Conservation (phyloP, 2,329 filamentous ascomycete genomes). For the Ceratocystis harringtonii region DNA sequence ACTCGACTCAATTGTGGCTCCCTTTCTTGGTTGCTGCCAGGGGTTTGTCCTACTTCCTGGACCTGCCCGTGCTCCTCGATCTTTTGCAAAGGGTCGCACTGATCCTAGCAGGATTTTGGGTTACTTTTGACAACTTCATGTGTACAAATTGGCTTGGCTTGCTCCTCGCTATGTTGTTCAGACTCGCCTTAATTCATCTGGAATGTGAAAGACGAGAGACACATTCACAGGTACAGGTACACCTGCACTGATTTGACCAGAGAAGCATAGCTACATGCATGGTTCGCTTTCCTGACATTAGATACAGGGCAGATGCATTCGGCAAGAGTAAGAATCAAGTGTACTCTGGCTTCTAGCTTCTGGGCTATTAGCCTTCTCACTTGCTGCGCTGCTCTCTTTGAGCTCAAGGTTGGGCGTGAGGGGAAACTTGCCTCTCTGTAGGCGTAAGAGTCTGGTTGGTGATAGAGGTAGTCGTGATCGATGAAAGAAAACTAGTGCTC, state of each 20-base stretch:
- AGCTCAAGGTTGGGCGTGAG: neutral
- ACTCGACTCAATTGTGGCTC: too few relatives aligned
- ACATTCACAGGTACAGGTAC: neutral
- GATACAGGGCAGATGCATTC: too few relatives aligned
- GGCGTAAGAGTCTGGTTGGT: too few relatives aligned
- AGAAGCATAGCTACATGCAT: neutral
- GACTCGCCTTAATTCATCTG: too few relatives aligned
- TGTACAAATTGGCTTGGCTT: neutral
- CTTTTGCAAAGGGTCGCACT: neutral
- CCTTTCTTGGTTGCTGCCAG: neutral
- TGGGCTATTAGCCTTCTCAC: too few relatives aligned
- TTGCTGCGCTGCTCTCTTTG: too few relatives aligned
- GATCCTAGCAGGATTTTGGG: neutral
- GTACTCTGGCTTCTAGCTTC: too few relatives aligned
- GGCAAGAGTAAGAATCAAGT: too few relatives aligned
- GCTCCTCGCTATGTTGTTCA: neutral
- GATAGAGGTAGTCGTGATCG: neutral
- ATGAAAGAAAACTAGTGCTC: neutral
- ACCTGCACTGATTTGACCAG: neutral
- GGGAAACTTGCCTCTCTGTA: neutral
- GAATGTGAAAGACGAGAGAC: neutral
- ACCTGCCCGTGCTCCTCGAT: neutral
- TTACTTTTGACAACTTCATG: neutral
- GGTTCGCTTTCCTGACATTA: neutral
- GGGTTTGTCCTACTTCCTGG: neutral